phyloP scores from a whole-genome alignment of 1,284 basidiomycete species.

The Garcileccinum viscosum region DNA sequence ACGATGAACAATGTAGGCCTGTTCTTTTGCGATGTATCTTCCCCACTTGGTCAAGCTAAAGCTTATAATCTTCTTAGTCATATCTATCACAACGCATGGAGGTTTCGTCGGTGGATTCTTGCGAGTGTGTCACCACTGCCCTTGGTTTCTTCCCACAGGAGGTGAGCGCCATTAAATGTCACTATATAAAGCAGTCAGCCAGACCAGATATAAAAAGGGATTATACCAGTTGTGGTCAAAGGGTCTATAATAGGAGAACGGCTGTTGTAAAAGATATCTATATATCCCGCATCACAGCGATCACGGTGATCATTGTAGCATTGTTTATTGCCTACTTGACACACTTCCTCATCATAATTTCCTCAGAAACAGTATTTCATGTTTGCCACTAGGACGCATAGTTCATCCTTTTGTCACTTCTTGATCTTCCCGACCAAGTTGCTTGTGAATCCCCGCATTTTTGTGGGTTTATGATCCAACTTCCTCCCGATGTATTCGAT shows the following conservation, averaged over 20 bases:
- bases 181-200: no score
- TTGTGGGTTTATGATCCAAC: neutral
- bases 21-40: neutral
- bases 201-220: neutral
- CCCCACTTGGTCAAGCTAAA: neutral
- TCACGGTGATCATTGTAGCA: neutral
- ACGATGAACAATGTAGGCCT: slow-evolving; percentile 8
- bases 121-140: slow-evolving; percentile 45
- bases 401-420: neutral
- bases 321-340: neutral
- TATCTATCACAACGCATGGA: slow-evolving; percentile 67
- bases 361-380: neutral
- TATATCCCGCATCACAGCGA: neutral
- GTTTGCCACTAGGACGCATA: neutral
- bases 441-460: neutral
- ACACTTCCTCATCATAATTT: neutral
- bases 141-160: slow-evolving; percentile 60
- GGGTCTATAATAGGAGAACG: neutral
- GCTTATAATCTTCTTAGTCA: slow-evolving; percentile 42
- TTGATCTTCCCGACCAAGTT: neutral
- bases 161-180: slow-evolving; percentile 45
- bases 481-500: neutral
- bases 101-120: slow-evolving; percentile 64
- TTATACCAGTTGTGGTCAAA: slow-evolving; percentile 16
- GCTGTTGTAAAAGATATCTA: neutral